These are phyloP conservation scores for Talaromyces albobiverticillius DNA, from an alignment of 2,329 filamentous ascomycete species.

Conservation along the genomic window DNA sequence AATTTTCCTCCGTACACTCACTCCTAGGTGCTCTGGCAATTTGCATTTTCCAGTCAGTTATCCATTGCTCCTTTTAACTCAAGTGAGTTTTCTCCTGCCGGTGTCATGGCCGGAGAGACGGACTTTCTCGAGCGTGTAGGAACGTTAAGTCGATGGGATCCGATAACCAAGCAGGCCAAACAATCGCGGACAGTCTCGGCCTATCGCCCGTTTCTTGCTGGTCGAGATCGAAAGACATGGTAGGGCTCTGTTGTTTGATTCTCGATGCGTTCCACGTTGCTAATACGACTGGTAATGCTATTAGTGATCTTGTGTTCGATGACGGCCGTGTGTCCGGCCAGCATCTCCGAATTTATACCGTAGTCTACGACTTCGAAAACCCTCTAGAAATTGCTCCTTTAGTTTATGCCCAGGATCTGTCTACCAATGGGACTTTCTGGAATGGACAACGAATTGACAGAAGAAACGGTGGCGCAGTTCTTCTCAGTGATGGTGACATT, in stretches of 20 bases:
- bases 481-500: constrained; percentile 39
- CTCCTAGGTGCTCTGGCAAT: background rate
- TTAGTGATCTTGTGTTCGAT: constrained; percentile 33
- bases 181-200: constrained; percentile 25
- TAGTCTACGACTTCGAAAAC: constrained; percentile 40
- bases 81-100: background rate
- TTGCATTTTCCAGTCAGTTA: too few species aligned
- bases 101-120: background rate
- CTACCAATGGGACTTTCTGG: constrained; percentile 40
- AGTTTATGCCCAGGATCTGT: constrained; percentile 44
- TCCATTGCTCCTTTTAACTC: background rate
- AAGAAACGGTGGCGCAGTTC: constrained; percentile 28
- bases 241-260: constrained; percentile 13
- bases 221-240: constrained; percentile 34
- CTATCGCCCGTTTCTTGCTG: constrained; percentile 33
- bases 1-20: background rate
- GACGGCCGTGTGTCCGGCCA: constrained; percentile 37
- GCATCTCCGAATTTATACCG: constrained; percentile 43
- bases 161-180: constrained; percentile 14
- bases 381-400: constrained; percentile 35
- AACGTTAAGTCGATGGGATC: constrained; percentile 22
- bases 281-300: background rate
- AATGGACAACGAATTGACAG: constrained; percentile 34
- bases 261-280: background rate
- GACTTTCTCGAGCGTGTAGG: constrained; percentile 19